phyloP scores from a whole-genome alignment of 306 rosid species.

The Alnus glutinosa region DNA sequence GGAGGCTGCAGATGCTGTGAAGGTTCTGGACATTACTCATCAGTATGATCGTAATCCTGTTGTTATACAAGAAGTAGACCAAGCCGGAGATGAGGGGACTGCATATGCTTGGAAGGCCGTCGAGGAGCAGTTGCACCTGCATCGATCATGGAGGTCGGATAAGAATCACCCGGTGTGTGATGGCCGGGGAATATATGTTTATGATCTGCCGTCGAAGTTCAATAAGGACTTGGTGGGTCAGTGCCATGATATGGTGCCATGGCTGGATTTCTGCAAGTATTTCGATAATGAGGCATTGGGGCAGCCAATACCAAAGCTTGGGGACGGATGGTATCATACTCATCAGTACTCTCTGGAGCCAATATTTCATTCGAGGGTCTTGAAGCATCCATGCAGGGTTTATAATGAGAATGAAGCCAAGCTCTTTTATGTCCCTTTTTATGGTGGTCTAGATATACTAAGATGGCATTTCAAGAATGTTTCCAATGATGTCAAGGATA shows the following conservation, averaged over 20 bases:
- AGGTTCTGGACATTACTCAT: conserved; percentile 1
- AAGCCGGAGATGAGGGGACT: conserved; percentile 34
- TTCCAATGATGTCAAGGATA: conserved; percentile 62
- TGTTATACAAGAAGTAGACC: conserved; percentile 15
- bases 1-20: not conserved
- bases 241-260: conserved; percentile 62
- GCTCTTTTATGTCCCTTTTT: conserved; percentile 69
- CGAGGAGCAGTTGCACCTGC: conserved; percentile 51
- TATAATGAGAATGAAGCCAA: conserved; percentile 49
- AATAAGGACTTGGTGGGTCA: conserved; percentile 71
- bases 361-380: conserved; percentile 59
- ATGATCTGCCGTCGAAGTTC: conserved; percentile 74
- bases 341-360: conserved; percentile 76
- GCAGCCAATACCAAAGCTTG: conserved; percentile 52
- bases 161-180: conserved; percentile 42
- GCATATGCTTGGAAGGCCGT: conserved; percentile 48
- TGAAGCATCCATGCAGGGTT: conserved; percentile 72
- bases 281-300: conserved; percentile 60
- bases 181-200: conserved; percentile 60
- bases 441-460: conserved; percentile 68
- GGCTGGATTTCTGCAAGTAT: conserved; percentile 59
- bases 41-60: conserved; percentile 22
- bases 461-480: conserved; percentile 82
- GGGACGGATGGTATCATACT: conserved; percentile 66
- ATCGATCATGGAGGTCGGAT: conserved; percentile 58